A percentile compares a stretch with the other conserved stretches of the same genome.
Evolutionary conservation across 495 filamentous ascomycete genomes (phyloP).

Genomic region (Zalerion maritima): DNA sequence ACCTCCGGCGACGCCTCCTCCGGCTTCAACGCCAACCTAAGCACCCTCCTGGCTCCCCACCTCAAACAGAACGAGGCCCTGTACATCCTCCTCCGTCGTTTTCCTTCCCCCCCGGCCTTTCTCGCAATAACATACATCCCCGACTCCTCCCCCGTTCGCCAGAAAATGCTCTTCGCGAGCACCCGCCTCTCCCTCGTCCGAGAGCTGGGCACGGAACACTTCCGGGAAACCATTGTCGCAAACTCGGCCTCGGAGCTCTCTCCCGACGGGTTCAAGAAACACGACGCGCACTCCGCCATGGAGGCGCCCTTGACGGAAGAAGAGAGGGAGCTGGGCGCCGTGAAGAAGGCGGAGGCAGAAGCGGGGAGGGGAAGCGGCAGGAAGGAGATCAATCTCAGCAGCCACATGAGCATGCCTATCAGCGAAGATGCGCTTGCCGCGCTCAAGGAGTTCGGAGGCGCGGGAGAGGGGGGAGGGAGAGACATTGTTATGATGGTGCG

Average conservation of each 20-base stretch:
- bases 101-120: slow-evolving; percentile 38
- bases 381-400: slow-evolving; percentile 42
- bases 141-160: slow-evolving; percentile 72
- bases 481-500: slow-evolving; percentile 69
- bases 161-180: slow-evolving; percentile 91
- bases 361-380: slow-evolving; percentile 55
- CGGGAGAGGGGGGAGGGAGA: slow-evolving; percentile 30
- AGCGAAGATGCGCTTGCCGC: slow-evolving; percentile 53
- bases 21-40: slow-evolving; percentile 51
- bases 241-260: slow-evolving; percentile 61
- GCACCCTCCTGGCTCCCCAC: slow-evolving; percentile 36
- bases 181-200: slow-evolving; percentile 71
- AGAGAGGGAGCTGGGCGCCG: slow-evolving; percentile 62
- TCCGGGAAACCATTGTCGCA: slow-evolving; percentile 61
- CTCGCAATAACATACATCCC: slow-evolving; percentile 83
- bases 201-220: slow-evolving; percentile 81
- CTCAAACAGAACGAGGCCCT: slow-evolving; percentile 60
- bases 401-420: slow-evolving; percentile 50
- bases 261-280: slow-evolving; percentile 56
- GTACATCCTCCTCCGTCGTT: slow-evolving; percentile 72
- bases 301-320: slow-evolving; percentile 76
- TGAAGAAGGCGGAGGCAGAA: slow-evolving; percentile 68
- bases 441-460: slow-evolving; percentile 38
- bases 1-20: slow-evolving; percentile 30
- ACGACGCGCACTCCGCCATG: slow-evolving; percentile 53